These are phyloP conservation scores for Teratosphaeriaceae sp. DNA, from an alignment of 2,329 filamentous ascomycete species.

Conservation along the genomic window DNA sequence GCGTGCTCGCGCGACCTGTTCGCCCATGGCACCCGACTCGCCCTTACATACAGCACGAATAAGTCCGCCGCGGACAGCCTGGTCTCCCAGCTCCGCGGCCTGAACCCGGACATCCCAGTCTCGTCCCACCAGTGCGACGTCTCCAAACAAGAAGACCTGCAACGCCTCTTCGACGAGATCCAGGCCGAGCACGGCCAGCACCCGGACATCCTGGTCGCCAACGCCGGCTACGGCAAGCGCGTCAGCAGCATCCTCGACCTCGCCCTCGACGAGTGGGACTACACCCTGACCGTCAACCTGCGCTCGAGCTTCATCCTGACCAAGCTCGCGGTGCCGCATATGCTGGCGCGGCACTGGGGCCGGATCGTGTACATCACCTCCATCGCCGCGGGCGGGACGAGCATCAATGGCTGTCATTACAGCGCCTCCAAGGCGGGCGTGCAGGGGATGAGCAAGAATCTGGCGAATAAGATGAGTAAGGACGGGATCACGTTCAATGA, in stretches of 20 bases:
- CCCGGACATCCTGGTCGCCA: constrained; percentile 59
- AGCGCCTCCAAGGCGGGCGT: constrained; percentile 39
- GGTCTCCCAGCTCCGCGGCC: constrained; percentile 23
- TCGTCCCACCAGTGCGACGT: constrained; percentile 55
- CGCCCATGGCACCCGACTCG: constrained; percentile 46
- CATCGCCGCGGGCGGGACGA: constrained; percentile 57
- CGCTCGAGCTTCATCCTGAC: constrained; percentile 57
- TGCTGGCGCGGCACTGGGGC: constrained; percentile 56
- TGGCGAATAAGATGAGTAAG: constrained; percentile 53
- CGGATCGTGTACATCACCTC: constrained; percentile 59
- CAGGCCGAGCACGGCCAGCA: constrained; percentile 46
- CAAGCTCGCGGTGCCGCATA: constrained; percentile 55
- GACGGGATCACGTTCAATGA: constrained; percentile 62
- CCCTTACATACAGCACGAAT: constrained; percentile 53
- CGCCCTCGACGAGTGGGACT: constrained; percentile 57
- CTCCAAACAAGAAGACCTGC: constrained; percentile 46
- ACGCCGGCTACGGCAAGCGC: constrained; percentile 60
- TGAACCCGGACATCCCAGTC: constrained; percentile 33
- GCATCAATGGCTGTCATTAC: constrained; percentile 46
- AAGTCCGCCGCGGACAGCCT: constrained; percentile 41
- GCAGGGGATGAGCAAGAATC: constrained; percentile 58
- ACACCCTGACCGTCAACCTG: constrained; percentile 57
- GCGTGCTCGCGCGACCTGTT: constrained; percentile 53
- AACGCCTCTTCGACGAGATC: constrained; percentile 50
- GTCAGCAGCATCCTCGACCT: constrained; percentile 49